These are phyloP conservation scores for Termitomyces sp. DNA, from an alignment of 768 basidiomycete genomes.

Conservation along the genomic window DNA sequence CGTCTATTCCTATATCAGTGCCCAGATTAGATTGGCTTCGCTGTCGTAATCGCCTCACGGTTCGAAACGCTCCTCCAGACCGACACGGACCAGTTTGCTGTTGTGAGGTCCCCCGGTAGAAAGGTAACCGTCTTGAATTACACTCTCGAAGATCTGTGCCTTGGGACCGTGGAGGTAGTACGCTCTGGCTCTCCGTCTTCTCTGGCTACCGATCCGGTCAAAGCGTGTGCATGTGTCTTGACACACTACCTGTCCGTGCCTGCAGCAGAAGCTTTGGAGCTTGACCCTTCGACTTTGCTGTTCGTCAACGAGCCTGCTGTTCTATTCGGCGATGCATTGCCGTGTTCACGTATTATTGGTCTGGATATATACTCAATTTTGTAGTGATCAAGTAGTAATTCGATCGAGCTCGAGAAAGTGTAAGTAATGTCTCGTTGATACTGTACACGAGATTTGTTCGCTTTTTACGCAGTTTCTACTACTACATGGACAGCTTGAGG, in stretches of 20 bases:
- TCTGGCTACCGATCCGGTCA: no score
- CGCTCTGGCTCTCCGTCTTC: no score
- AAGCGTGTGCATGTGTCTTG: no score
- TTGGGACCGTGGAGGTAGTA: no score
- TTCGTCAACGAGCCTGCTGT: neutral
- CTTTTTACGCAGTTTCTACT: neutral
- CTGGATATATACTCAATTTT: neutral
- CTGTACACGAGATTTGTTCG: neutral
- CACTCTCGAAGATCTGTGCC: neutral
- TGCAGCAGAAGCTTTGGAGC: no score
- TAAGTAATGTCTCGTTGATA: neutral
- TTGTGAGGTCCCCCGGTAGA: no score
- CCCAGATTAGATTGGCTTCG: slow-evolving; percentile 11
- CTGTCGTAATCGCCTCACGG: slow-evolving; percentile 8
- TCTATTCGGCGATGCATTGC: neutral
- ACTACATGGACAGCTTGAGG: neutral
- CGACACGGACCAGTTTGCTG: neutral
- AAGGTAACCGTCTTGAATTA: slow-evolving; percentile 3
- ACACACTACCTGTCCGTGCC: no score
- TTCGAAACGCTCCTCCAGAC: slow-evolving; percentile 4
- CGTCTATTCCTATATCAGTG: slow-evolving; percentile 1
- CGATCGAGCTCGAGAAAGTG: neutral
- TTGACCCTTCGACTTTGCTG: no score
- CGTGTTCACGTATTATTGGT: neutral
- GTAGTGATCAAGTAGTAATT: neutral